These are phyloP conservation scores for Eucalyptus sp. DNA, from an alignment of 345 rosid genomes.

Conservation along the genomic window DNA sequence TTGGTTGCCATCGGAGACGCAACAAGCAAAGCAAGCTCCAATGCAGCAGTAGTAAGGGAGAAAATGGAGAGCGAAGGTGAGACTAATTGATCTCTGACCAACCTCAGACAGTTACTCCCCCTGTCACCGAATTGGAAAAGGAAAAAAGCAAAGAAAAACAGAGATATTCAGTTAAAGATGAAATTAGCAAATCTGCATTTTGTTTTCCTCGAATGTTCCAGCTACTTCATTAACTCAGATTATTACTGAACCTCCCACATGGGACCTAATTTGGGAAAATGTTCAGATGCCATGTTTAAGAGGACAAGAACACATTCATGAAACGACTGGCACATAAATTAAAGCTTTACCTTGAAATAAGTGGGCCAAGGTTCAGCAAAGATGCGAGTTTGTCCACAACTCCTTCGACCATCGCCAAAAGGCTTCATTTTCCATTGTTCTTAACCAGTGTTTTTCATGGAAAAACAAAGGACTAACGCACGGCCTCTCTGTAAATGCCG, in stretches of 20 bases:
- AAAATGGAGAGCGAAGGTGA: not conserved
- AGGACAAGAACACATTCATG: not conserved
- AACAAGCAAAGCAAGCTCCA: not conserved
- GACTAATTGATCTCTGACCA: not conserved
- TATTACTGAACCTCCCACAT: not conserved
- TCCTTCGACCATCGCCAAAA: not conserved
- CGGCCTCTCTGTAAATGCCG: not conserved
- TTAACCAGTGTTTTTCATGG: not conserved
- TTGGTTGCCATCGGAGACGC: slow-evolving; percentile 47
- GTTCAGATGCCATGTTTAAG: not conserved
- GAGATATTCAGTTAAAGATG: not conserved
- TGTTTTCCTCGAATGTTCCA: not conserved
- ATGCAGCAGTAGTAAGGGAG: not conserved
- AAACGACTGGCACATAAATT: not conserved
- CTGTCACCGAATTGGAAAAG: not conserved
- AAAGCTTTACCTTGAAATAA: not conserved
- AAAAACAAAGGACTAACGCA: not conserved
- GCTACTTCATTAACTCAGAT: not conserved
- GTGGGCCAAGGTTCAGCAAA: not conserved
- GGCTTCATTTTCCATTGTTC: not conserved
- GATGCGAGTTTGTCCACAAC: not conserved
- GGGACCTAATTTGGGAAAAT: not conserved
- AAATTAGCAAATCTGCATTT: not conserved
- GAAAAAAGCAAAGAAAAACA: not conserved
- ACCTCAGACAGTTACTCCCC: not conserved